Evolutionary conservation across 1,139 yeast genomes (phyloP).

Genomic region (Blastobotrys illinoisensis): DNA sequence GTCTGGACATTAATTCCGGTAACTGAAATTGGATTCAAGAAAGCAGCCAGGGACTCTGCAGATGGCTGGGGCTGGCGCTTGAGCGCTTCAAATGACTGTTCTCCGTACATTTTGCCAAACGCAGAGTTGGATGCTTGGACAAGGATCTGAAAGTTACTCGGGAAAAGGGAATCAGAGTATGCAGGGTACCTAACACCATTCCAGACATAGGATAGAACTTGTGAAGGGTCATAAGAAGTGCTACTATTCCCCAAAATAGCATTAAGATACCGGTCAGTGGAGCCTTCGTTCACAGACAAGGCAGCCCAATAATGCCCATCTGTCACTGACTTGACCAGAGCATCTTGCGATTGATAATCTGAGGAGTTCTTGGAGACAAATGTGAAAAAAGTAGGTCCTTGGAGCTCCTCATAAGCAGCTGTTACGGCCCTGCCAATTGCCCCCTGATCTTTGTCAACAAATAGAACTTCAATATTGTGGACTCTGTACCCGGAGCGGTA

Average conservation of each 20-base stretch:
- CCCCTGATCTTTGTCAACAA: conserved; percentile 16
- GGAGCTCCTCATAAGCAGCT: conserved; percentile 11
- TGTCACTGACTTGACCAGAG: conserved; percentile 8
- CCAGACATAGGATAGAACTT: conserved; percentile 17
- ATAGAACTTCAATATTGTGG: conserved; percentile 10
- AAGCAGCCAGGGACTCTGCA: conserved; percentile 8
- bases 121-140: conserved; percentile 5
- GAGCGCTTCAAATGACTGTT: not conserved
- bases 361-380: conserved; percentile 6
- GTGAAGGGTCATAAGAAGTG: conserved; percentile 10
- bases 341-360: conserved; percentile 4
- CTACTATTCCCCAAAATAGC: conserved; percentile 1
- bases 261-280: not conserved
- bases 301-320: conserved; percentile 11
- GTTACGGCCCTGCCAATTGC: conserved; percentile 11
- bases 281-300: not conserved
- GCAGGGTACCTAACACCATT: conserved; percentile 17
- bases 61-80: conserved; percentile 4
- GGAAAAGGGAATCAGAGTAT: conserved; percentile 9
- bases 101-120: conserved; percentile 8
- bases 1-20: conserved; percentile 11
- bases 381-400: conserved; percentile 12
- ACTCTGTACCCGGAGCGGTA: conserved; percentile 7
- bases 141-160: conserved; percentile 5
- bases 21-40: conserved; percentile 11